Evolutionary conservation across 371 early-diverging fungal species (phyloP), one percentile per base, ranked within the genome.

Genomic region (Syncephalastrum contaminatum): DNA sequence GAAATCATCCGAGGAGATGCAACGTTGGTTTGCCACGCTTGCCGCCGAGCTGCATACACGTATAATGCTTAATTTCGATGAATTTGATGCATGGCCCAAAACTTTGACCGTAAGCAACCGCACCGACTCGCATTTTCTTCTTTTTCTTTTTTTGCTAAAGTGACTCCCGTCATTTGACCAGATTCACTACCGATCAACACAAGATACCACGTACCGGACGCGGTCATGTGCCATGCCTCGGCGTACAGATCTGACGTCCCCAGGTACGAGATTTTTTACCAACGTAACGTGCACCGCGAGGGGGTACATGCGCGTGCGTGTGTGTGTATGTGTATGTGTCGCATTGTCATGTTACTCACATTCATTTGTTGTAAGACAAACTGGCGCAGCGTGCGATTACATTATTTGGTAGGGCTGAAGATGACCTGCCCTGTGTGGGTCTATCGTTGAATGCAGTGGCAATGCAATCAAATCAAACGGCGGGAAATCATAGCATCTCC

Each of bases 11-110:
- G 36, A 59, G 5, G 73, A 81, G 7, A 47, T 82, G 48, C 58
- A 70, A 27, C 64, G 61, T 18, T 90, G 90, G 90, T 51, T 84
- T 15, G 67, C 65, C 3, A 78, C 84, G 8, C 53, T 90, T 10
- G 64, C 73, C 13, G 41, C 72, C 8, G 90, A 90, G 59, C 56
- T 88, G 24, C 84, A 75, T 44, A 63, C 56, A 7, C 70, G 88
- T 1, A 61, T 88, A 3, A 25, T 64, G 44, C 72, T 64, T 22
- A 82, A 87, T 40, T 69, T 63, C 53, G 83, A 85, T 20, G 69
- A 72, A 16, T 67, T 73, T 55, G 44, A 46, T 4, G 59, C 79
- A 19, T 86, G 85, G 86, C 86, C 87, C 3, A 79, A 64, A 46
- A 74, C 68, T 0, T 46, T 84, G 6, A 42, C 65, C 21, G 74